A percentile compares a stretch with the other conserved stretches of the same genome.
phyloP scores from a whole-genome alignment of 2,329 filamentous ascomycete species.

The Fusarium sp. region DNA sequence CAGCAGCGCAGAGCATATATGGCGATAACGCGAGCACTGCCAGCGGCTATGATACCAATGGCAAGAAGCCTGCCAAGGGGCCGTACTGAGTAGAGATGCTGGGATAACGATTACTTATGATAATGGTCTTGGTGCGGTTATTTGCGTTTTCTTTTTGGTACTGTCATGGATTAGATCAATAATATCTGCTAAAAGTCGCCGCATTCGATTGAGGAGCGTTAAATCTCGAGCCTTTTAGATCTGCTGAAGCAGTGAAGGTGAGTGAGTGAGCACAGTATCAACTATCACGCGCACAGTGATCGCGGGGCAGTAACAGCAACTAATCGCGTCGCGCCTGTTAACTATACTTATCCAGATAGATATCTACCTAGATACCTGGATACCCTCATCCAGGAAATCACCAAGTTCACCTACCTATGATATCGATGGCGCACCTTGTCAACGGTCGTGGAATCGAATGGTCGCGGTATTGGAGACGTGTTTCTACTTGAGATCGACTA shows the following conservation, averaged over 20 bases:
- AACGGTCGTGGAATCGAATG: background rate
- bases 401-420: background rate
- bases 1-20: constrained; percentile 40
- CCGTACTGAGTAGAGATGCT: constrained; percentile 12
- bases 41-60: constrained; percentile 43
- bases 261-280: constrained; percentile 10
- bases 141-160: constrained; percentile 1
- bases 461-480: constrained; percentile 5
- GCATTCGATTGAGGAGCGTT: background rate
- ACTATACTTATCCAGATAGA: too few species aligned
- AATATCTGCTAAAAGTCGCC: background rate
- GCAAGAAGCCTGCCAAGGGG: constrained; percentile 47
- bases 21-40: constrained; percentile 43
- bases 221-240: background rate
- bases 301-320: constrained; percentile 35
- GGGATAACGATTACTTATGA: constrained; percentile 11
- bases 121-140: constrained; percentile 13
- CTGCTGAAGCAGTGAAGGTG: too few species aligned
- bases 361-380: background rate
- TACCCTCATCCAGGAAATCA: constrained; percentile 6
- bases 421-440: constrained; percentile 11
- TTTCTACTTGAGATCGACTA: constrained; percentile 5
- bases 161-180: constrained; percentile 6
- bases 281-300: constrained; percentile 19
- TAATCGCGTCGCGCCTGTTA: constrained; percentile 33